Percentiles rank a stretch among this genome's conserved stretches.
These are phyloP conservation scores for Aspergillus bertholletiae DNA, from an alignment of 495 filamentous ascomycete genomes.

Conservation along the genomic window DNA sequence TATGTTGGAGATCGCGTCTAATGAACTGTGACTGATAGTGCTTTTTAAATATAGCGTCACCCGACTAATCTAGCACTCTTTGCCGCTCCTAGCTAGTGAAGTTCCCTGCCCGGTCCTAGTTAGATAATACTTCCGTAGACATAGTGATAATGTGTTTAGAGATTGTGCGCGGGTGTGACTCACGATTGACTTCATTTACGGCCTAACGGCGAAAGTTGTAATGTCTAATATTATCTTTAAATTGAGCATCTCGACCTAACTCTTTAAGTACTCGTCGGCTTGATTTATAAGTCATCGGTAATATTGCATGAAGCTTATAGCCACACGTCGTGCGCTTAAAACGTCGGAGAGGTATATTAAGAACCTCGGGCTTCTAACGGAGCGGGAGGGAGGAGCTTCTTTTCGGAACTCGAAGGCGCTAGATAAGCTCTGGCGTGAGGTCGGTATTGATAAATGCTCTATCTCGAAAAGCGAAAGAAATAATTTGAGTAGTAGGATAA, in stretches of 20 bases:
- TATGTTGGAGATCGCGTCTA: conserved; percentile 20
- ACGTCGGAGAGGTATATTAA: conserved; percentile 21
- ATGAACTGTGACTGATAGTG: conserved; percentile 30
- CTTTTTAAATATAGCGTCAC: conserved; percentile 26
- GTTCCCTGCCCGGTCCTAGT: too few relatives aligned
- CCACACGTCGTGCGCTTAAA: conserved; percentile 17
- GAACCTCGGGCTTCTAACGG: conserved; percentile 22
- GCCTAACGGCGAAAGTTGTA: conserved; percentile 29
- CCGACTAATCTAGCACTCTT: conserved; percentile 29
- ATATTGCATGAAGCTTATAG: conserved; percentile 21
- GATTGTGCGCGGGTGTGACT: too few relatives aligned
- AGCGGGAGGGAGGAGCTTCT: conserved; percentile 18
- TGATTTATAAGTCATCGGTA: conserved; percentile 3
- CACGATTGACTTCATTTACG: conserved; percentile 31
- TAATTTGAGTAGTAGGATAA: conserved; percentile 27
- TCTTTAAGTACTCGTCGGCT: conserved; percentile 14
- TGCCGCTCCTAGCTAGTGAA: too few relatives aligned
- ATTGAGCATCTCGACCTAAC: conserved; percentile 5
- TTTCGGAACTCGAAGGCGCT: conserved; percentile 24
- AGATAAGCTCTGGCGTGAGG: conserved; percentile 27
- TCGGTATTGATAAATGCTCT: conserved; percentile 21
- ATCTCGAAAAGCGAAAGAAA: conserved; percentile 28
- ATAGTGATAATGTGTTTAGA: conserved; percentile 29
- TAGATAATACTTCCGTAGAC: too few relatives aligned
- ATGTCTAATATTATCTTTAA: conserved; percentile 30